These are phyloP conservation scores for Irpex sp. DNA, from an alignment of 1,284 basidiomycete species.

Conservation along the genomic window DNA sequence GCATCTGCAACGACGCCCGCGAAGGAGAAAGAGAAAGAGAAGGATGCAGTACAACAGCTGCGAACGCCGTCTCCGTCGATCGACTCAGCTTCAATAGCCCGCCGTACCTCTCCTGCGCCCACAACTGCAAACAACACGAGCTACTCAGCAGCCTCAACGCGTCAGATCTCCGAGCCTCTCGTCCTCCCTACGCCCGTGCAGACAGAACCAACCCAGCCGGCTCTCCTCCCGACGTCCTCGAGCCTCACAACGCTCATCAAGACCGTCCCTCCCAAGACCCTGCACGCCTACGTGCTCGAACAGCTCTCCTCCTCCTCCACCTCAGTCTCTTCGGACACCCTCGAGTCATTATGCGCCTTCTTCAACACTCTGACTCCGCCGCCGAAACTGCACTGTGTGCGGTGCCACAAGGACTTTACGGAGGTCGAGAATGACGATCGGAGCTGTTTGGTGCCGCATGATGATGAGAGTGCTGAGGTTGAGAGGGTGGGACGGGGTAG, in stretches of 20 bases:
- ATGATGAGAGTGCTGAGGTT: constrained; percentile 50
- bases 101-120: constrained; percentile 22
- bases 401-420: constrained; percentile 55
- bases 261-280: constrained; percentile 57
- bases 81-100: constrained; percentile 24
- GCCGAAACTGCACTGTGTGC: constrained; percentile 60
- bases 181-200: constrained; percentile 17
- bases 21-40: background rate
- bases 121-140: constrained; percentile 7
- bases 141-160: background rate
- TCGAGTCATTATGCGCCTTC: constrained; percentile 45
- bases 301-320: constrained; percentile 29
- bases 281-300: constrained; percentile 56
- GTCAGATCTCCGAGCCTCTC: constrained; percentile 10
- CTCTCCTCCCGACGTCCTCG: constrained; percentile 28
- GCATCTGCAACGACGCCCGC: background rate
- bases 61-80: constrained; percentile 51
- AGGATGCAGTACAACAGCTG: constrained; percentile 10
- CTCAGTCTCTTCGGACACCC: constrained; percentile 18
- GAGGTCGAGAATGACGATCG: constrained; percentile 33
- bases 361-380: constrained; percentile 57
- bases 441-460: constrained; percentile 43
- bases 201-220: constrained; percentile 15
- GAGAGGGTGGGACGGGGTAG: constrained; percentile 32
- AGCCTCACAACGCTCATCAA: constrained; percentile 46